Evolutionary conservation across 768 basidiomycete species (phyloP), one percentile per base, ranked within the genome.

Genomic region (Boletellus ananiceps): DNA sequence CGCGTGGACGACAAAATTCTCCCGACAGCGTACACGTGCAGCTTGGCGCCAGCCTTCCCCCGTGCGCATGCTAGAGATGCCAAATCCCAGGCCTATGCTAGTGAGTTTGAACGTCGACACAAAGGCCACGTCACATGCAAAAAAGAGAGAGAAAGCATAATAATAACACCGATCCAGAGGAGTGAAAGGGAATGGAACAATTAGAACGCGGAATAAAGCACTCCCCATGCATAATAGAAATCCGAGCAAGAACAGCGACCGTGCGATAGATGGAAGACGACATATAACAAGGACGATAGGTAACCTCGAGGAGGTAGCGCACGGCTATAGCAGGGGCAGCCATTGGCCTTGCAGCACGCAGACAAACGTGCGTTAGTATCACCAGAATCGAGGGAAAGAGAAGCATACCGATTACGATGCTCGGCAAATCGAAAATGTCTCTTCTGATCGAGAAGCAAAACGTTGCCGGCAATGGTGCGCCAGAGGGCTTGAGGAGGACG

Each of bases 371-470:
- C 13, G 23, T 25, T 4, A 25, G 23, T 25, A 25, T 0, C 15
- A 33, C 59, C 50, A 55, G 39, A 16, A 23, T 8, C 15, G 15
- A 34, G 8, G 18, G 6, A 11, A 15, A 3, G 8, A 12, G 5
- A 19, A 15, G 63, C 82, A 39, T 56, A 88, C 90, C 90, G 53
- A 93, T 91, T 43, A 93, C 87, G 51, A 92, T 78, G 65, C 87
- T 90, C 9, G 91, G 91, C 43, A 93, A 71, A 72, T 93, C 91
- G 58, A 93, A 93, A 21, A 95, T 74, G 64, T 98, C 95, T 56
- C 95, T 74, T 59, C 93, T 80, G 64, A 99, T 93, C 47, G 92
- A 93, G 66, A 96, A 96, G 67, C 94, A 96, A 70, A 95, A 95
- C 18, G 95, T 89, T 42, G 93, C 86, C 38, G 91, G 88, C 23